phyloP scores from a whole-genome alignment of 1,284 basidiomycete species.

The Thecaphora thlaspeos region DNA sequence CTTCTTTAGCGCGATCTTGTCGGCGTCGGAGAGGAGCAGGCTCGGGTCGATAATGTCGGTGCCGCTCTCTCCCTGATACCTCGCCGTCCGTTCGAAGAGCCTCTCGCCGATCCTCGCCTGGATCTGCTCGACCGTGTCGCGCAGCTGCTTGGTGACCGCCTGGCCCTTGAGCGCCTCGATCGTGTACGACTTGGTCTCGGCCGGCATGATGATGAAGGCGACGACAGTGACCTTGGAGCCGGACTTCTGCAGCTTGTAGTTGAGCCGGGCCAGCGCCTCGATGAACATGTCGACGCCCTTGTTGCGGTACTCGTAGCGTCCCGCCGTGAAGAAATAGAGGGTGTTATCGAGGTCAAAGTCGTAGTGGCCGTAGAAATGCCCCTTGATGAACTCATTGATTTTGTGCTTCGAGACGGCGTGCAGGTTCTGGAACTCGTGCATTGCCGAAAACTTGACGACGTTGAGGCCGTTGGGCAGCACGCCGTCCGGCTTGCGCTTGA shows the following conservation, averaged over 20 bases:
- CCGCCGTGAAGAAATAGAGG: constrained; percentile 98
- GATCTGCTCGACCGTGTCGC: constrained; percentile 87
- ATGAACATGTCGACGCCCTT: constrained; percentile 99
- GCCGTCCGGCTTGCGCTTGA: constrained; percentile 94
- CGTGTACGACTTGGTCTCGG: constrained; percentile 91
- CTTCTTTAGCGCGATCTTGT: constrained; percentile 92
- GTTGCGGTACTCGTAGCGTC: constrained; percentile 96
- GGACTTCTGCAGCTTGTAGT: constrained; percentile 79
- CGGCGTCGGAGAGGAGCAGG: constrained; percentile 79
- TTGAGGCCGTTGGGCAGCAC: constrained; percentile 97
- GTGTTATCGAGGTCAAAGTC: constrained; percentile 95
- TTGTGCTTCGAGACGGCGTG: constrained; percentile 90
- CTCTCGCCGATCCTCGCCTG: constrained; percentile 86
- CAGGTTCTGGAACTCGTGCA: constrained; percentile 96
- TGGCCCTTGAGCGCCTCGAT: constrained; percentile 97
- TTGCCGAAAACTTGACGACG: constrained; percentile 91
- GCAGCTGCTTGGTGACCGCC: constrained; percentile 92
- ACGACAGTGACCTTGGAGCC: constrained; percentile 81
- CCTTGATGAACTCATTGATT: constrained; percentile 95
- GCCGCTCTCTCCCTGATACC: constrained; percentile 69
- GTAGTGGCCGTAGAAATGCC: constrained; percentile 97
- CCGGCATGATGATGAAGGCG: constrained; percentile 99
- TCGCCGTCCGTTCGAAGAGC: constrained; percentile 88
- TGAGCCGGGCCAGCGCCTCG: constrained; percentile 77
- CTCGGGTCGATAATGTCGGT: constrained; percentile 46